Percentiles rank a stretch among this genome's conserved stretches.
These are phyloP conservation scores for Fusarium sp. DNA, from an alignment of 2,329 filamentous ascomycete genomes.

Conservation along the genomic window DNA sequence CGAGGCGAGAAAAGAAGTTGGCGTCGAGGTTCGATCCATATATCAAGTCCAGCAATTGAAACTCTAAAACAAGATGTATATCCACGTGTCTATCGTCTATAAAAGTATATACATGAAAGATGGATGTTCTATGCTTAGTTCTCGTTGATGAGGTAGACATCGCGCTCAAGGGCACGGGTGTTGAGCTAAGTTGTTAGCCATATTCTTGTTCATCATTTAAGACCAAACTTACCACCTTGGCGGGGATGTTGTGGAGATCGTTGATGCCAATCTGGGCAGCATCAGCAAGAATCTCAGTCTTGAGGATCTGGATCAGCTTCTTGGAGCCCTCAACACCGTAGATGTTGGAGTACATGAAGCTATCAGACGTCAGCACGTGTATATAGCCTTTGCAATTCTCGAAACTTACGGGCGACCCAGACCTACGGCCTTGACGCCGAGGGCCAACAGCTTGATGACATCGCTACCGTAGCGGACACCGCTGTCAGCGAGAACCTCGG, in stretches of 20 bases:
- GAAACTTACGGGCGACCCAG: slow-evolving; percentile 53
- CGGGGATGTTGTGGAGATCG: slow-evolving; percentile 40
- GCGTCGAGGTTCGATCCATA: not conserved
- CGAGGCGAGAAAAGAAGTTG: no score
- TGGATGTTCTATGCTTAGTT: slow-evolving; percentile 8
- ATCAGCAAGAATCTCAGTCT: slow-evolving; percentile 57
- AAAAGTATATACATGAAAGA: not conserved
- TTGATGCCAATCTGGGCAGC: slow-evolving; percentile 50
- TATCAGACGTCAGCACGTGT: not conserved
- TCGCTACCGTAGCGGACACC: slow-evolving; percentile 54
- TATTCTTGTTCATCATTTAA: not conserved
- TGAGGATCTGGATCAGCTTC: slow-evolving; percentile 60
- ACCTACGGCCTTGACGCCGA: slow-evolving; percentile 55
- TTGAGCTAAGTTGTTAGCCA: slow-evolving; percentile 32
- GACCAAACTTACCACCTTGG: slow-evolving; percentile 32
- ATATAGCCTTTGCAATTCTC: accelerated
- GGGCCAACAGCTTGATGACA: slow-evolving; percentile 53
- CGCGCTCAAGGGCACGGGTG: slow-evolving; percentile 41
- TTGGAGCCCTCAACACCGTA: slow-evolving; percentile 61
- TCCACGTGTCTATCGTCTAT: not conserved
- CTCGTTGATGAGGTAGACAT: slow-evolving; percentile 40
- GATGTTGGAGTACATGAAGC: slow-evolving; percentile 62
- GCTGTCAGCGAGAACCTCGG: slow-evolving; percentile 53
- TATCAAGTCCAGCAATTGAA: no score
- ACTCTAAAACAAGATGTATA: no score